Evolutionary conservation across 495 filamentous ascomycete genomes (phyloP), one percentile per base, ranked within the genome.

Genomic region (Antarctomyces pellizariae): DNA sequence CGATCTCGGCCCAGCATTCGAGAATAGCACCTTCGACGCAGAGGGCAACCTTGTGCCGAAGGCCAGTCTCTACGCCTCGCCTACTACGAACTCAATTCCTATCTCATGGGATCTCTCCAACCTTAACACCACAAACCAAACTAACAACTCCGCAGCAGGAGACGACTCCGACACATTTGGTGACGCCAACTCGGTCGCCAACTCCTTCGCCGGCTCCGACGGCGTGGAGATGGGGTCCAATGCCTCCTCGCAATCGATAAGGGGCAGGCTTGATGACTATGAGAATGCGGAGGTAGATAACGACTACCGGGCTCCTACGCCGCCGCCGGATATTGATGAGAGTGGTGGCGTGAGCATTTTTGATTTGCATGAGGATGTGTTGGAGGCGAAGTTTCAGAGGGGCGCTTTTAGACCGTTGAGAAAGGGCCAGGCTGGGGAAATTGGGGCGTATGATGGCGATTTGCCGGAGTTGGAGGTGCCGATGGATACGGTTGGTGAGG

Each of bases 141-240:
- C 15, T 28, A 3, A 28, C 12, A 13, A 7, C 7, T 12, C 4
- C 13, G 12, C 16, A 8, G 16, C 25, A 13, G 14, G 5, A 28
- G 15, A 25, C 2, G 4, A 3, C 12, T 3, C 18, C 5, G 20
- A 25, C 15, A 38, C 20, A n/a, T 35, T 27, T 13, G 25, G 7
- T 18, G 28, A 6, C 16, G 16, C 15, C 9, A 21, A 11, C 7
- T 31, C 21, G 20, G 25, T 45, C 15, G 52, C 53, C 30, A 43
- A 47, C 24, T 30, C 35, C 25, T 50, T 49, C 30, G 37, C 38
- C n/a, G 46, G 49, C 23, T 47, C 44, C n/a, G 41, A 41, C 24
- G 18, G 32, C n/a, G 41, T 33, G 9, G 20, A 41, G 10, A 18
- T 38, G 16, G 28, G 38, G 13, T 41, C 38, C 4, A 41, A 37